Evolutionary conservation across 768 basidiomycete genomes (phyloP).

Genomic region (Pholiota microspora): DNA sequence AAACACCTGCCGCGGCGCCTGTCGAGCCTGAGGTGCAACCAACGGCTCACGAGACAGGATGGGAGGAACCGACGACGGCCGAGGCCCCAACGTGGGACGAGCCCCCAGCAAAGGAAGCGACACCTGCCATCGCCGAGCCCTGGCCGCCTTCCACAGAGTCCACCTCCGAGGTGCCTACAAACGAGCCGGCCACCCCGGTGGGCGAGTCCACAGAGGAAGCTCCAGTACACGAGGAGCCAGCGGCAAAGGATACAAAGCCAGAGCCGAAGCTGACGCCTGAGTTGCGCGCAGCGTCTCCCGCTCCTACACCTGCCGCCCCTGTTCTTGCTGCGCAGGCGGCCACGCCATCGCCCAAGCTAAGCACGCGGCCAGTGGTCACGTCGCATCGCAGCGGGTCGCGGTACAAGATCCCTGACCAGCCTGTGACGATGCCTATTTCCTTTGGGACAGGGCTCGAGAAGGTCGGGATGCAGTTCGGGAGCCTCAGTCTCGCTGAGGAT

Average conservation of each 20-base stretch:
- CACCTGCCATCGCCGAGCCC: constrained; percentile 28
- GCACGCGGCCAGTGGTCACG: constrained; percentile 49
- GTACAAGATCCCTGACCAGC: constrained; percentile 73
- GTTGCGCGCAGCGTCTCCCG: constrained; percentile 26
- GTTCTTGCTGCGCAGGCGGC: constrained; percentile 33
- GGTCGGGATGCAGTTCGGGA: constrained; percentile 89
- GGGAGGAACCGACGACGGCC: constrained; percentile 75
- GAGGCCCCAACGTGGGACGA: constrained; percentile 73
- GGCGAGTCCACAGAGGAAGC: constrained; percentile 12
- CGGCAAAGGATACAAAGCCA: constrained; percentile 32
- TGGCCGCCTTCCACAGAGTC: constrained; percentile 30
- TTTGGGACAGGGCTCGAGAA: constrained; percentile 69
- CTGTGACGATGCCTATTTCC: constrained; percentile 77
- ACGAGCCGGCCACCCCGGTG: too few species aligned
- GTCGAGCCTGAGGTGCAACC: constrained; percentile 31
- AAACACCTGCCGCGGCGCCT: constrained; percentile 23
- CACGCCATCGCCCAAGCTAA: constrained; percentile 49
- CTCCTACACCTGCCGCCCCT: constrained; percentile 23
- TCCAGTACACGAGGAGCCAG: constrained; percentile 19
- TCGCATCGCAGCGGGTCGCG: constrained; percentile 58
- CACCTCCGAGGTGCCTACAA: constrained; percentile 8
- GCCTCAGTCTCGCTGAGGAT: constrained; percentile 74
- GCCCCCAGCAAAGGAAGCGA: constrained; percentile 34
- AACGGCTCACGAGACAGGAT: constrained; percentile 37
- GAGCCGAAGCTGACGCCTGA: constrained; percentile 32